These are phyloP conservation scores for Thelephora ganbajun DNA, from an alignment of 768 basidiomycete genomes.

Conservation along the genomic window DNA sequence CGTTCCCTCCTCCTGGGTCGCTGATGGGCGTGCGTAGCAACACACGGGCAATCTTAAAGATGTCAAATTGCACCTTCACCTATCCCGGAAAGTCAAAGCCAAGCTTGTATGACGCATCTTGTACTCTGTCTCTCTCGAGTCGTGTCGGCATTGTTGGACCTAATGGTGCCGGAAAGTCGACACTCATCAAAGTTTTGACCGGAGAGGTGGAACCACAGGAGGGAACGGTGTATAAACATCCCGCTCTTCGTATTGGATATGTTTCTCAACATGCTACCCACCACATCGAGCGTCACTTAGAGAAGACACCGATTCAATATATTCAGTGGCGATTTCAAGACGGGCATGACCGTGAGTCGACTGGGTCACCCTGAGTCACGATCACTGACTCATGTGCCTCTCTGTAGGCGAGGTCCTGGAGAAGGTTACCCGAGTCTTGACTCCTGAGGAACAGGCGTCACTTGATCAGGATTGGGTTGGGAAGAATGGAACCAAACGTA, in stretches of 20 bases:
- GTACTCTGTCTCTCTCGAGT: conserved; percentile 87
- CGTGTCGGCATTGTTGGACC: conserved; percentile 88
- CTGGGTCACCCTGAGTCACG: conserved; percentile 3
- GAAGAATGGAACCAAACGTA: conserved; percentile 80
- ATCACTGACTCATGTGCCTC: neutral
- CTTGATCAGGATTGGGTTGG: conserved; percentile 84
- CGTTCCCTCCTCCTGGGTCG: conserved; percentile 91
- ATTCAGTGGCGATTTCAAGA: conserved; percentile 99
- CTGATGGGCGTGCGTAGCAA: conserved; percentile 95
- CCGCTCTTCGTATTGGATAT: conserved; percentile 85
- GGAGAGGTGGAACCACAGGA: conserved; percentile 88
- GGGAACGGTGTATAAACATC: conserved; percentile 89
- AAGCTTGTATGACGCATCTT: conserved; percentile 77
- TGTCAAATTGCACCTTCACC: conserved; percentile 83
- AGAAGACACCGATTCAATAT: conserved; percentile 93
- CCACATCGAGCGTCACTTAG: conserved; percentile 92
- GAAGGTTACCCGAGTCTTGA: conserved; percentile 82
- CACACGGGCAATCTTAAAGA: conserved; percentile 90
- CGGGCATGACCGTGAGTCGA: conserved; percentile 77
- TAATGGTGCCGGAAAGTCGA: conserved; percentile 94
- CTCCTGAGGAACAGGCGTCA: conserved; percentile 68
- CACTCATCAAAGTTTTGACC: conserved; percentile 86
- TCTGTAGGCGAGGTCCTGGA: conserved; percentile 70
- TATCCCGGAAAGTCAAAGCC: conserved; percentile 78
- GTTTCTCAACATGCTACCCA: conserved; percentile 98